Percentiles rank a stretch among this genome's conserved stretches.
phyloP scores from a whole-genome alignment of 331 rosid genomes.

The Spiraea crenata region DNA sequence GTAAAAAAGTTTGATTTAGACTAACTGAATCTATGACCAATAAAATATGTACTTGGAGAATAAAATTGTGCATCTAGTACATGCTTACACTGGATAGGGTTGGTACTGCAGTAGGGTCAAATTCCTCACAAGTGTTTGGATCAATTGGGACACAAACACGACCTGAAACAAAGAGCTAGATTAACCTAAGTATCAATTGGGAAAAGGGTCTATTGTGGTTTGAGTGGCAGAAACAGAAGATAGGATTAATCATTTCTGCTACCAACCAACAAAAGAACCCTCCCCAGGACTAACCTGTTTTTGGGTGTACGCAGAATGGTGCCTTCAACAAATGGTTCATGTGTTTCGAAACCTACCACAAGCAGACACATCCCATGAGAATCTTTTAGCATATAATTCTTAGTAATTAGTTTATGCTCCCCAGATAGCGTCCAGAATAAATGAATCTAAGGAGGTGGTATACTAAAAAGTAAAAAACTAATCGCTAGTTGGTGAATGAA shows the following conservation, averaged over 20 bases:
- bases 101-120: slow-evolving; percentile 83
- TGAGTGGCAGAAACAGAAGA: background rate
- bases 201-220: background rate
- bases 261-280: background rate
- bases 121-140: slow-evolving; percentile 80
- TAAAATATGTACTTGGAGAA: slow-evolving; percentile 2
- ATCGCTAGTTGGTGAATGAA: background rate
- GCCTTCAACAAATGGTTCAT: slow-evolving; percentile 91
- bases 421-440: background rate
- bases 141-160: slow-evolving; percentile 81
- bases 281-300: slow-evolving; percentile 51
- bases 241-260: background rate
- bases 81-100: slow-evolving; percentile 67
- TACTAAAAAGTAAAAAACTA: background rate
- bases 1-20: background rate
- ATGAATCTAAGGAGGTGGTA: background rate
- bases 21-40: background rate
- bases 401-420: background rate
- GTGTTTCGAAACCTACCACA: slow-evolving; percentile 68
- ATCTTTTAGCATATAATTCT: background rate
- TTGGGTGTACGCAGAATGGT: slow-evolving; percentile 88
- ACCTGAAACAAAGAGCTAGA: slow-evolving; percentile 34
- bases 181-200: background rate
- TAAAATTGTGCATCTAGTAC: background rate
- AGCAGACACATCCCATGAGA: slow-evolving; percentile 14